phyloP scores from a whole-genome alignment of 352 stramenopile species.

The Globisporangium sylvaticum region DNA sequence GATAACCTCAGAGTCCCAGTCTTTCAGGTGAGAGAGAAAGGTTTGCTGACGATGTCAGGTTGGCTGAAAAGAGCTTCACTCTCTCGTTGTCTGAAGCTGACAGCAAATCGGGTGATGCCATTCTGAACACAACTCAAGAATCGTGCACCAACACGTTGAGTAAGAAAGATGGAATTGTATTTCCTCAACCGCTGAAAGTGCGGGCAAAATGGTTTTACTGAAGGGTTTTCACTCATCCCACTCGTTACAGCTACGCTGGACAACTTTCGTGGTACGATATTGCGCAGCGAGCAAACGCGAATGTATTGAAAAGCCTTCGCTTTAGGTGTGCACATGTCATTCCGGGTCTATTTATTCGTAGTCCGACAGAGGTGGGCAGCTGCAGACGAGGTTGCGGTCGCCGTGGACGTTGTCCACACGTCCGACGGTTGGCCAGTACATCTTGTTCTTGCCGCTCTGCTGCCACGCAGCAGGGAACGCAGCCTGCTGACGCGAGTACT shows the following conservation, averaged over 20 bases:
- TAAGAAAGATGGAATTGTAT: neutral
- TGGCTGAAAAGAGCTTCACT: too few species aligned
- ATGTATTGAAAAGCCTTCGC: conserved; percentile 13
- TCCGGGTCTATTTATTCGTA: conserved; percentile 72
- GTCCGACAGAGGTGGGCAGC: conserved; percentile 94
- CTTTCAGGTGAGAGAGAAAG: neutral
- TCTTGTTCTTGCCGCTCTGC: conserved; percentile 88
- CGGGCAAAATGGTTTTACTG: neutral
- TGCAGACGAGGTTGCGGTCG: conserved; percentile 98
- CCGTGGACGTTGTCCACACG: conserved; percentile 99
- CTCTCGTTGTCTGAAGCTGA: neutral
- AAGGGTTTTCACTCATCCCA: conserved; percentile 12
- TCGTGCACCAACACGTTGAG: neutral
- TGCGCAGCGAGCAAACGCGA: conserved; percentile 9
- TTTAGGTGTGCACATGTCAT: neutral
- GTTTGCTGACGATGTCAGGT: too few species aligned
- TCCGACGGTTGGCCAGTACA: conserved; percentile 97
- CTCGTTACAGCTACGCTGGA: conserved; percentile 2
- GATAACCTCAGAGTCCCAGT: neutral
- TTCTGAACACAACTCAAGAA: neutral
- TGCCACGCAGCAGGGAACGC: conserved; percentile 96
- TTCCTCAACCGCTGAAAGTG: neutral
- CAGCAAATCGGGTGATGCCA: neutral
- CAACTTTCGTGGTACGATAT: neutral
- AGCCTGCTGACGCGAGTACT: conserved; percentile 92